These are phyloP conservation scores for Colletotrichum euphorbiae DNA, from an alignment of 2,329 filamentous ascomycete species.

Conservation along the genomic window DNA sequence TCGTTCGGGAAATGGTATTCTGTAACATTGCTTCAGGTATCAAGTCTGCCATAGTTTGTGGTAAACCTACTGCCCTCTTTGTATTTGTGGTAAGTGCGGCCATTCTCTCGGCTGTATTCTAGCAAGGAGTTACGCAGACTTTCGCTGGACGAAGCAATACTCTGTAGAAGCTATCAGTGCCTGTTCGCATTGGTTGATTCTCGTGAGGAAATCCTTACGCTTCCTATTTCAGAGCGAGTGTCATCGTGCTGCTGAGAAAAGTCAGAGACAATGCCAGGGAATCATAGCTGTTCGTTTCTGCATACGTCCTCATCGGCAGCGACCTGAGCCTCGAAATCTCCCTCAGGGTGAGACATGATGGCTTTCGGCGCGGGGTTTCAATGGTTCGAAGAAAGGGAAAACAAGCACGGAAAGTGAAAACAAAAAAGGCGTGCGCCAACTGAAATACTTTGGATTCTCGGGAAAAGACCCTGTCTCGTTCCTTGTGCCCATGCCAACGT, in stretches of 20 bases:
- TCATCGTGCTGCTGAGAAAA: not conserved
- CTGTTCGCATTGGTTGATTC: not conserved
- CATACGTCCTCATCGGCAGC: not conserved
- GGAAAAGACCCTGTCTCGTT: too few species aligned
- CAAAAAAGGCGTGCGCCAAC: too few species aligned
- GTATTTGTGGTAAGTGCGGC: constrained; percentile 46
- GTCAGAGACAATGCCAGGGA: not conserved
- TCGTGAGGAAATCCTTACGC: not conserved
- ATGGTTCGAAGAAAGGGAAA: too few species aligned
- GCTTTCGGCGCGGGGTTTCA: too few species aligned
- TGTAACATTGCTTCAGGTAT: not conserved
- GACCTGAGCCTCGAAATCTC: not conserved
- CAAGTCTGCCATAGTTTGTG: too few species aligned
- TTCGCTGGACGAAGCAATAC: constrained; percentile 37
- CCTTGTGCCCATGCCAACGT: too few species aligned
- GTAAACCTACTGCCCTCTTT: constrained; percentile 43
- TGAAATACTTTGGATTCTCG: too few species aligned
- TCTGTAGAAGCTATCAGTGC: not conserved
- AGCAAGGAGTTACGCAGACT: constrained; percentile 43
- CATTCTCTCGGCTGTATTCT: constrained; percentile 45
- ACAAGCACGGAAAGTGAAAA: too few species aligned
- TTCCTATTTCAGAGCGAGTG: not conserved
- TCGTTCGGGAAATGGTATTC: constrained; percentile 25
- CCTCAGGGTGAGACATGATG: not conserved
- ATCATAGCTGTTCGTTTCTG: not conserved